Evolutionary conservation across 2,329 filamentous ascomycete species (phyloP), one percentile per base, ranked within the genome.

Genomic region (Ilyonectria robusta): DNA sequence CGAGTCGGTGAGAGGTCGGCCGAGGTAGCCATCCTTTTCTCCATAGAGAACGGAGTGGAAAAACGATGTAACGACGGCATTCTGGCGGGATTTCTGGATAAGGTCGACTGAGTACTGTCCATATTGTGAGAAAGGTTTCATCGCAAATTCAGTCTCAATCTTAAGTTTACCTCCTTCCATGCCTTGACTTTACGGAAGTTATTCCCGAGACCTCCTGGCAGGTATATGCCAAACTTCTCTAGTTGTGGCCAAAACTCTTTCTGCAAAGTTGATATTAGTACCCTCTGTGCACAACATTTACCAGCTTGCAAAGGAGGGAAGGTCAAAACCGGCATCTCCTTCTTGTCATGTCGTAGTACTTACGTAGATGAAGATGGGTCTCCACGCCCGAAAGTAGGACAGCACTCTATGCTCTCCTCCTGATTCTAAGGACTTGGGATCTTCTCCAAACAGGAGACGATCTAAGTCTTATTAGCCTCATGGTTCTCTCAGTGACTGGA

Each of bases 341-440:
- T 35, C 13, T 2, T 35, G 3, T 35, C 33, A 35, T 35, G 46
- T 19, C 19, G 17, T 21, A 3, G 33, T n/a, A 58, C 55, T 19
- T 40, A 59, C 57, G 17, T 59, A 59, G 3, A 59, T 51, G 21
- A 59, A 59, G 33, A 42, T 59, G 19, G 57, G 57, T 19, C 33
- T 59, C 57, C 57, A 59, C 7, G 29, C 57, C 33, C 57, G n/a
- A 3, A 59, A 37, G 57, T 59, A 59, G 13, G 29, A 37, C 4
- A 59, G 29, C 6, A 59, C 57, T 31, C 26, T 42, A 19, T 59
- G 57, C 31, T 37, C 46, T 29, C 33, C 29, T 51, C 57, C 57
- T 17, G n/a, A 37, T 6, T 51, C 29, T 4, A 59, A 19, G 5
- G 56, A 59, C n/a, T 37, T 37, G 9, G 56, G 56, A 13, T 59